Conservation (phyloP, 345 rosid genomes). For the Linum tenue region DNA sequence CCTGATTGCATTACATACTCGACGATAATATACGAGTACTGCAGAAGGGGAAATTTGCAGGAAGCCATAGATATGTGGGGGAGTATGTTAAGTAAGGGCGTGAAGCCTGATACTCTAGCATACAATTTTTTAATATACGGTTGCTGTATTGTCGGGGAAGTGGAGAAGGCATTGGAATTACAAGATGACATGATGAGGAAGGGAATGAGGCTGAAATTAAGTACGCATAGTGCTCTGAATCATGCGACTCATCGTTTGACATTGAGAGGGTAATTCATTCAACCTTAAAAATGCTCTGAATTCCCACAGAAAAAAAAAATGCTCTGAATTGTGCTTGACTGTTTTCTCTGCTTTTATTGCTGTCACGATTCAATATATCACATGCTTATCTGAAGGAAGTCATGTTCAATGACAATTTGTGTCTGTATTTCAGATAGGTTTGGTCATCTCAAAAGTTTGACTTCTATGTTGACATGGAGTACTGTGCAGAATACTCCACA, state of each 20-base stretch:
- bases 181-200: constrained; percentile 61
- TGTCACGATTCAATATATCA: neutral
- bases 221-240: constrained; percentile 13
- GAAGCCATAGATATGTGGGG: constrained; percentile 68
- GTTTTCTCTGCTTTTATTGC: too few relatives aligned
- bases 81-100: constrained; percentile 49
- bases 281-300: too few relatives aligned
- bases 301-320: too few relatives aligned
- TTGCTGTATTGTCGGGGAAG: constrained; percentile 54
- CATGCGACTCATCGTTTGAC: constrained; percentile 6
- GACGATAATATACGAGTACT: constrained; percentile 60
- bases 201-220: constrained; percentile 33
- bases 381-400: constrained; percentile 1
- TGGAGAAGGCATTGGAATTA: constrained; percentile 49
- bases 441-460: constrained; percentile 27
- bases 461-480: constrained; percentile 89
- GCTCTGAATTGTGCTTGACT: too few relatives aligned
- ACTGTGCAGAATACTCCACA: constrained; percentile 81
- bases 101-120: constrained; percentile 61
- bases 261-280: neutral
- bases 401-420: constrained; percentile 5
- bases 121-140: constrained; percentile 61
- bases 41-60: constrained; percentile 42
- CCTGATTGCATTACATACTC: constrained; percentile 89
- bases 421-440: constrained; percentile 44